Evolutionary conservation across 2,329 filamentous ascomycete genomes (phyloP).

Genomic region (Trichoderma lentiforme): DNA sequence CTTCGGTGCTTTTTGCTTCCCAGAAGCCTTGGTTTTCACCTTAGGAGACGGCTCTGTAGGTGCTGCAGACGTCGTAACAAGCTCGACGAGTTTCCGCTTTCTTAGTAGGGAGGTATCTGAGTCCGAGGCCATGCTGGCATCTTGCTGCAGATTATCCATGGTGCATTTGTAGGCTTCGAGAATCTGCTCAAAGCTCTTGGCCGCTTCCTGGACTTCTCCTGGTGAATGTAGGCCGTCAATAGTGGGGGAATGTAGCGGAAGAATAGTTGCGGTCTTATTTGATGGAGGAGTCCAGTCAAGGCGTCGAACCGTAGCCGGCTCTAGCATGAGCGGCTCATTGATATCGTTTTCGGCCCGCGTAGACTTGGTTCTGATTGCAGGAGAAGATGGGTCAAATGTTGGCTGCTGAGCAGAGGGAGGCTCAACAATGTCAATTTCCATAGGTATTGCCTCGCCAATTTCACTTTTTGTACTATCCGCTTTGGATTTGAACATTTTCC

Average conservation of each 20-base stretch:
- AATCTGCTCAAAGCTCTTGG: constrained; percentile 43
- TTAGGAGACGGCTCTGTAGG: constrained; percentile 21
- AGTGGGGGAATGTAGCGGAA: constrained; percentile 32
- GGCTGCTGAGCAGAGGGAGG: background rate
- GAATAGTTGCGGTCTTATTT: constrained; percentile 32
- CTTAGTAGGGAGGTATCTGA: constrained; percentile 38
- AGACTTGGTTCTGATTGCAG: background rate
- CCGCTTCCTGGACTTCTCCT: constrained; percentile 13
- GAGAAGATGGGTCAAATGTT: too few relatives aligned
- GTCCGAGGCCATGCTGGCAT: constrained; percentile 22
- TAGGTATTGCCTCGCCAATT: background rate
- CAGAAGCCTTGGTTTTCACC: constrained; percentile 30
- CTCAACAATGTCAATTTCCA: too few relatives aligned
- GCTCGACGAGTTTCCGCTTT: constrained; percentile 57
- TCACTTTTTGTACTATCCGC: background rate
- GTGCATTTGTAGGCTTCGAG: constrained; percentile 41
- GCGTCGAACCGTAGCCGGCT: constrained; percentile 54
- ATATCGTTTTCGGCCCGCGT: constrained; percentile 20
- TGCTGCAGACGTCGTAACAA: constrained; percentile 38
- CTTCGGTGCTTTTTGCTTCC: constrained; percentile 53
- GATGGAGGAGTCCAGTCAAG: constrained; percentile 67
- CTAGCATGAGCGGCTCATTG: constrained; percentile 37
- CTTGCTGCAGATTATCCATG: constrained; percentile 22
- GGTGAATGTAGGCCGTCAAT: constrained; percentile 18
- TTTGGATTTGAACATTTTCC: constrained; percentile 36